These are phyloP conservation scores for Lepidium didymum DNA, from an alignment of 345 rosid species.

Conservation along the genomic window DNA sequence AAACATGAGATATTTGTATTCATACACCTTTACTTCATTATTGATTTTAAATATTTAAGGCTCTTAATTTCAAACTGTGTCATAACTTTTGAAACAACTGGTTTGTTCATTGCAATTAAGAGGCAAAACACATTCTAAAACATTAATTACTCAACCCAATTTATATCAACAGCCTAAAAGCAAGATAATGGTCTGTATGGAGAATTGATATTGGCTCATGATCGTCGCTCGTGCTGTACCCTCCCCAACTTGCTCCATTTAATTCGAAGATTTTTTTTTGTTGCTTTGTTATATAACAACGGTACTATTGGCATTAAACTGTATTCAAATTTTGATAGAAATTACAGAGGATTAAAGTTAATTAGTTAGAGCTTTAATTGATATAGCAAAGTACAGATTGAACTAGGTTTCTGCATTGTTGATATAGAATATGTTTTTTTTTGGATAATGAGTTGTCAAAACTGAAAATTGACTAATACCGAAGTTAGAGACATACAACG, in stretches of 20 bases:
- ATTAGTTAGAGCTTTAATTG: background rate
- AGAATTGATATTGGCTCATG: constrained; percentile 14
- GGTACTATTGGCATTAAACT: no score
- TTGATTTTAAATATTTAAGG: background rate
- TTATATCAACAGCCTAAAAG: background rate
- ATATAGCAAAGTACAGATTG: background rate
- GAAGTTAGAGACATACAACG: constrained; percentile 1
- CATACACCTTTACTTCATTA: background rate
- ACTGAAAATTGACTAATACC: background rate
- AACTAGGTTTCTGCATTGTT: background rate
- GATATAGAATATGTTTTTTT: background rate
- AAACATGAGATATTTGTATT: background rate
- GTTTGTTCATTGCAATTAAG: background rate
- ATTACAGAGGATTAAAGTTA: background rate
- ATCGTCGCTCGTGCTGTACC: constrained; percentile 31
- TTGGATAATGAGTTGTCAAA: constrained; percentile 1
- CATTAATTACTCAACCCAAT: background rate
- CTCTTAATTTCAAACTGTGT: background rate
- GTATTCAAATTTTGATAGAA: background rate
- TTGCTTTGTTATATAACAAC: no score
- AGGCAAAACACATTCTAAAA: background rate
- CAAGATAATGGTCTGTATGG: background rate
- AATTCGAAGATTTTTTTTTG: background rate
- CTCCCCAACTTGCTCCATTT: constrained; percentile 27
- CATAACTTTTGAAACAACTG: background rate